Evolutionary conservation across 2,329 filamentous ascomycete species (phyloP), one percentile per base, ranked within the genome.

Genomic region (Bretziella fagacearum): DNA sequence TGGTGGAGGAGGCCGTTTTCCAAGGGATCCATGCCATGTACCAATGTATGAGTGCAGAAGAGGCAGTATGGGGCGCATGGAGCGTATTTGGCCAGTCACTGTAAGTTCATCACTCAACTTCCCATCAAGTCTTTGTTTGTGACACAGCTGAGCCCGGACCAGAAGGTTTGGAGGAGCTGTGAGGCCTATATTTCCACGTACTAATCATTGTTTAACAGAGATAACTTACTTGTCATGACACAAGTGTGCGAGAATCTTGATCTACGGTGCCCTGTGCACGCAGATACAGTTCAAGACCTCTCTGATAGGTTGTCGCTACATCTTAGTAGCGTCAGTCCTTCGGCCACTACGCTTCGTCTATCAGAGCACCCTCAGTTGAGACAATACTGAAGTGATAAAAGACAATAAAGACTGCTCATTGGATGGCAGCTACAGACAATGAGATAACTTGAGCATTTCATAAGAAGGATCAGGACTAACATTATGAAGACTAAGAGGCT

Each of bases 161-260:
- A n/a, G n/a, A n/a, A n/a, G n/a, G n/a, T n/a, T n/a, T n/a, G n/a
- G n/a, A n/a, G n/a, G n/a, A n/a, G n/a, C n/a, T n/a, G n/a, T n/a
- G n/a, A n/a, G n/a, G n/a, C n/a, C n/a, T n/a, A n/a, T n/a, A n/a
- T n/a, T n/a, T n/a, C n/a, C n/a, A n/a, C n/a, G n/a, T n/a, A n/a
- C n/a, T n/a, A n/a, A n/a, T n/a, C n/a, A n/a, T n/a, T n/a, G n/a
- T 25, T 23, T 45, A 7, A 13, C 15, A 48, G 46, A 26, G 7
- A 35, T 10, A 35, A 48, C n/a, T 29, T 48, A n/a, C 27, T 48
- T 10, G 17, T 48, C 6, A 27, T 48, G 17, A 48, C 46, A 10
- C 37, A 48, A 13, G 30, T 48, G 8, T 48, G 46, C 30, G 46
- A 48, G 23, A 36, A 42, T 15, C 40, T 48, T n/a, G 40, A 43